Conservation (phyloP, 1,284 basidiomycete genomes). For the Leccinum variabile region DNA sequence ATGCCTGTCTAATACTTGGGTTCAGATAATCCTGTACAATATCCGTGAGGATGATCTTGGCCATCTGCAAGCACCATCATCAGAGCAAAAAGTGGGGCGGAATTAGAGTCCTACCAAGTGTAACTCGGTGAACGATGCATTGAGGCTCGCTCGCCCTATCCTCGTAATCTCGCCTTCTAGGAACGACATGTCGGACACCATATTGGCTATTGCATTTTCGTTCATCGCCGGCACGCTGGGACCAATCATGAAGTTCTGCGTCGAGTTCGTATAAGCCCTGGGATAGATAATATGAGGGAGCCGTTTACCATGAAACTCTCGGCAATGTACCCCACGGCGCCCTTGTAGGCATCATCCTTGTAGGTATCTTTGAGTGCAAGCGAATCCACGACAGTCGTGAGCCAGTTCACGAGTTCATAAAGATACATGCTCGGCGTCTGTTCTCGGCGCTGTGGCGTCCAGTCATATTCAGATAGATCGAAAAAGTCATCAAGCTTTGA, state of each 20-base stretch:
- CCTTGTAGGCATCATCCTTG: constrained; percentile 87
- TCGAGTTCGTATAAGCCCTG: constrained; percentile 10
- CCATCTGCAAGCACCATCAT: constrained; percentile 53
- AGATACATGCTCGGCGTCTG: constrained; percentile 88
- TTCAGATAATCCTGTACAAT: constrained; percentile 80
- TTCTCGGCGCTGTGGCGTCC: constrained; percentile 72
- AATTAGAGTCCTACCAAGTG: constrained; percentile 58
- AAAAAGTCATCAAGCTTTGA: constrained; percentile 98
- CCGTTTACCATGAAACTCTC: constrained; percentile 76
- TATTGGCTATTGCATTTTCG: constrained; percentile 83
- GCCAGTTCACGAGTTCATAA: constrained; percentile 94
- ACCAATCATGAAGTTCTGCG: constrained; percentile 76
- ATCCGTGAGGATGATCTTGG: constrained; percentile 73
- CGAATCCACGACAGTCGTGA: constrained; percentile 94
- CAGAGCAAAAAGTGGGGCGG: constrained; percentile 3
- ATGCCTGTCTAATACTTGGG: constrained; percentile 68
- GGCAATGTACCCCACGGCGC: constrained; percentile 84
- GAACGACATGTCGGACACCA: constrained; percentile 82
- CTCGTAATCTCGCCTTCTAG: constrained; percentile 79
- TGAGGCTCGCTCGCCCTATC: constrained; percentile 69
- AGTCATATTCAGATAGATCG: constrained; percentile 92
- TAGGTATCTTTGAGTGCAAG: constrained; percentile 82
- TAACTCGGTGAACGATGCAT: constrained; percentile 79
- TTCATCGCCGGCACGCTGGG: constrained; percentile 81
- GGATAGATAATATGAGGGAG: neutral